Evolutionary conservation across 1,284 basidiomycete species (phyloP), one percentile per base, ranked within the genome.

Genomic region (Leccinum subrobustum): DNA sequence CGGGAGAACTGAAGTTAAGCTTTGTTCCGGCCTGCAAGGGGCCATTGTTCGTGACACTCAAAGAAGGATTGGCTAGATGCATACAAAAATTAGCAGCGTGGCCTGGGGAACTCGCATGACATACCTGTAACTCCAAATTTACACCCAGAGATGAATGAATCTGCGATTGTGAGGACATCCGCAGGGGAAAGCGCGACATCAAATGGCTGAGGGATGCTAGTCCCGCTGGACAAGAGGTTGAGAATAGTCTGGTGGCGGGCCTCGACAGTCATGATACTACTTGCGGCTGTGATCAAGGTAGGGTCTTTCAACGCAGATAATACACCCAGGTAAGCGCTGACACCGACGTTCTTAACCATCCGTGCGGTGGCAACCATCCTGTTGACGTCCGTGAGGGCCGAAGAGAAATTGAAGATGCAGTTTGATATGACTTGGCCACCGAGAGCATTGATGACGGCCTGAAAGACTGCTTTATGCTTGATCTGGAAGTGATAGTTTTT

Each of bases 241-340:
- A 93, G 79, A 39, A 93, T 75, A 4, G 86, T 87, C 72, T 92
- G 88, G 71, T 94, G 92, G 59, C 93, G 87, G 27, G 91, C 88
- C 72, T 95, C 92, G 57, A 91, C 80, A 39, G 92, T 91, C 71
- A 92, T 73, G 75, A 95, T 94, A 29, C 87, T 86, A 7, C 82
- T 92, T 54, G 91, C 91, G 31, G 85, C 82, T 57, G 83, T 83
- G 56, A 92, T 77, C 65, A 93, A 71, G 37, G 78, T 74, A n/a
- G 87, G 84, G 67, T 92, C 86, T 23, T 77, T 72, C 56, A 93
- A 69, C 57, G 89, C 81, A 58, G 83, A 79, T 6, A 88, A 86
- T 56, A 85, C 91, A 62, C 92, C 92, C 42, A 92, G 83, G 77
- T 95, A 95, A 2, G 91, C 91, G 37, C 80, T 77, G 50, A 92